Evolutionary conservation across 2,329 filamentous ascomycete species (phyloP).

Genomic region (Teratosphaeriaceae sp.): DNA sequence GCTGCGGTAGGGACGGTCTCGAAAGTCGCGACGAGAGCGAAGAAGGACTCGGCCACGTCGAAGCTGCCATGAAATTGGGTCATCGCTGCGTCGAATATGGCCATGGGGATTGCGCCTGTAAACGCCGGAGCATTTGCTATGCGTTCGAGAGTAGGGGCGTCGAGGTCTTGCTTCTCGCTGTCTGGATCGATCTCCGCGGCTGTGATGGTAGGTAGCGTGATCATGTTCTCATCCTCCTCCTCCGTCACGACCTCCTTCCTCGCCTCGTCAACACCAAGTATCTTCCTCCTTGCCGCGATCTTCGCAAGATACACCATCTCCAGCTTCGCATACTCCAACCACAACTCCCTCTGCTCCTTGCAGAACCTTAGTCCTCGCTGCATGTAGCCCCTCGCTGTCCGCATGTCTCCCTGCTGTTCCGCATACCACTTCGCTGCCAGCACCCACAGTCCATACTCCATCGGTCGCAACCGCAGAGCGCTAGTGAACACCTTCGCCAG

Average conservation of each 20-base stretch:
- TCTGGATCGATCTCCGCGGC: conserved; percentile 56
- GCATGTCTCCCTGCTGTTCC: conserved; percentile 79
- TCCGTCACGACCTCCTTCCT: conserved; percentile 26
- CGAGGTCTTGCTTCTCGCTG: conserved; percentile 41
- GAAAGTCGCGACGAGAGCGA: conserved; percentile 70
- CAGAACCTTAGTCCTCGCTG: conserved; percentile 87
- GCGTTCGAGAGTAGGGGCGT: conserved; percentile 54
- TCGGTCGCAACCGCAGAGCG: conserved; percentile 78
- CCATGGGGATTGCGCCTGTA: conserved; percentile 86
- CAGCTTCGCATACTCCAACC: conserved; percentile 83
- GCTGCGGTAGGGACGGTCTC: conserved; percentile 56
- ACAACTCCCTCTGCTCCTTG: conserved; percentile 64
- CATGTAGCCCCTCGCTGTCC: conserved; percentile 76
- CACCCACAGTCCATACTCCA: conserved; percentile 77
- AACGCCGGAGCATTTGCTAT: conserved; percentile 69
- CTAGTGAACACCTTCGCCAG: conserved; percentile 54
- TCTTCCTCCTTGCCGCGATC: conserved; percentile 65
- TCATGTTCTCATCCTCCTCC: conserved; percentile 49
- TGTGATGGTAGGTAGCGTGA: conserved; percentile 52
- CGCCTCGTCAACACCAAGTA: conserved; percentile 55
- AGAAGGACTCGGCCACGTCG: conserved; percentile 67
- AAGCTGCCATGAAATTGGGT: conserved; percentile 67
- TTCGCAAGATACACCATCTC: conserved; percentile 90
- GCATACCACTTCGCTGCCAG: conserved; percentile 71
- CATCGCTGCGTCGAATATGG: conserved; percentile 81